These are phyloP conservation scores for Neophaeococcomyces mojaviensis DNA, from an alignment of 2,329 filamentous ascomycete genomes.

Conservation along the genomic window DNA sequence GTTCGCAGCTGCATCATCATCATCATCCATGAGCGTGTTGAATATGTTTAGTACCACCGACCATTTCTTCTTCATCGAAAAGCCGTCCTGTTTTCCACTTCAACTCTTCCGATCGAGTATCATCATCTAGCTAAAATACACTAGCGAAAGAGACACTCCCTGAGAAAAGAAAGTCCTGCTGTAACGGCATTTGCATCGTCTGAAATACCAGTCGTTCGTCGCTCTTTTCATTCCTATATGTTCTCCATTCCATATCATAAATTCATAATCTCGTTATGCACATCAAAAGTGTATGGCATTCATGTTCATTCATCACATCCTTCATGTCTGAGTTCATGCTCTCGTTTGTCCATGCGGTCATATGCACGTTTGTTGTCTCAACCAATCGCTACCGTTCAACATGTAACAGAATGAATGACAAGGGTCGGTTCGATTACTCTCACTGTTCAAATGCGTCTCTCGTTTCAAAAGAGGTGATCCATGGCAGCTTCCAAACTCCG, in stretches of 20 bases:
- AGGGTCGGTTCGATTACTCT: not conserved
- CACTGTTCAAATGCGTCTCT: not conserved
- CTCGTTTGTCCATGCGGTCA: not conserved
- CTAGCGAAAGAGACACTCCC: not conserved
- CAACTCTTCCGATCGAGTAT: too few species aligned
- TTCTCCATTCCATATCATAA: constrained; percentile 1
- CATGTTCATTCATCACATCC: not conserved
- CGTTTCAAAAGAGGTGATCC: not conserved
- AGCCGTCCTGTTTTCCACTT: not conserved
- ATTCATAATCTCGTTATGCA: constrained; percentile 8
- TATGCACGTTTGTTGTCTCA: constrained; percentile 1
- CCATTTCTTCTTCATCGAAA: too few species aligned
- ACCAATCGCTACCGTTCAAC: constrained; percentile 1
- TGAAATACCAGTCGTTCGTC: too few species aligned
- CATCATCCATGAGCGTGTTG: too few species aligned
- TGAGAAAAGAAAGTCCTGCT: not conserved
- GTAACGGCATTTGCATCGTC: too few species aligned
- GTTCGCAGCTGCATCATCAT: too few species aligned
- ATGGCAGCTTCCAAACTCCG: not conserved
- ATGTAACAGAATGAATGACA: not conserved
- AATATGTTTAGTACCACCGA: too few species aligned
- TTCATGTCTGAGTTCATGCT: not conserved
- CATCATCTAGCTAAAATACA: constrained; percentile 5
- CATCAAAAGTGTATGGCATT: constrained; percentile 4
- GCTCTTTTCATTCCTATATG: too few species aligned